phyloP scores from a whole-genome alignment of 1,284 basidiomycete genomes.

The Somion occarium region DNA sequence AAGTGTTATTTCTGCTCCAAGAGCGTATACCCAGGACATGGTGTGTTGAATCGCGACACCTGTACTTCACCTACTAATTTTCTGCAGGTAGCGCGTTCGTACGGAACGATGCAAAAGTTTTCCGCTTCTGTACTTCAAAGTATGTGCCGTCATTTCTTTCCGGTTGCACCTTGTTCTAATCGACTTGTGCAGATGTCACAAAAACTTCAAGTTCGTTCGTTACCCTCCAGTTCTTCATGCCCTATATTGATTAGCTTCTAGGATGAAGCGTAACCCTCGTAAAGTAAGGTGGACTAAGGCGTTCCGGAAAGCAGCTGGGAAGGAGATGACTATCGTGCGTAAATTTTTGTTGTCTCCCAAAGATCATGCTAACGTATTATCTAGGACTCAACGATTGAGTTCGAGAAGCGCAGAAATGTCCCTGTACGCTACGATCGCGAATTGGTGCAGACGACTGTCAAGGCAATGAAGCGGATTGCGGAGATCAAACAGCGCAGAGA shows the following conservation, averaged over 20 bases:
- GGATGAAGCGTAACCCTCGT: conserved; percentile 99
- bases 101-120: conserved; percentile 94
- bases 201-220: conserved; percentile 89
- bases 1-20: conserved; percentile 94
- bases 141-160: conserved; percentile 35
- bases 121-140: conserved; percentile 96
- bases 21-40: conserved; percentile 93
- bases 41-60: conserved; percentile 33
- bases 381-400: conserved; percentile 98
- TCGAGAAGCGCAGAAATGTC: conserved; percentile 98
- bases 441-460: conserved; percentile 89
- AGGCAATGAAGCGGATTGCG: conserved; percentile 93
- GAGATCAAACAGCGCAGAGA: conserved; percentile 93
- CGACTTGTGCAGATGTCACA: conserved; percentile 69
- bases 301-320: conserved; percentile 97
- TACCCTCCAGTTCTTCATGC: background rate
- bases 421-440: conserved; percentile 98
- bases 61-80: background rate
- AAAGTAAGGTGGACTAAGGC: conserved; percentile 99
- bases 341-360: background rate
- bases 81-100: conserved; percentile 83
- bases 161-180: conserved; percentile 9
- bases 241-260: conserved; percentile 26
- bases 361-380: conserved; percentile 2
- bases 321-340: conserved; percentile 98